phyloP scores from a whole-genome alignment of 257 asterid genomes.

The Plectranthus barbatus region DNA sequence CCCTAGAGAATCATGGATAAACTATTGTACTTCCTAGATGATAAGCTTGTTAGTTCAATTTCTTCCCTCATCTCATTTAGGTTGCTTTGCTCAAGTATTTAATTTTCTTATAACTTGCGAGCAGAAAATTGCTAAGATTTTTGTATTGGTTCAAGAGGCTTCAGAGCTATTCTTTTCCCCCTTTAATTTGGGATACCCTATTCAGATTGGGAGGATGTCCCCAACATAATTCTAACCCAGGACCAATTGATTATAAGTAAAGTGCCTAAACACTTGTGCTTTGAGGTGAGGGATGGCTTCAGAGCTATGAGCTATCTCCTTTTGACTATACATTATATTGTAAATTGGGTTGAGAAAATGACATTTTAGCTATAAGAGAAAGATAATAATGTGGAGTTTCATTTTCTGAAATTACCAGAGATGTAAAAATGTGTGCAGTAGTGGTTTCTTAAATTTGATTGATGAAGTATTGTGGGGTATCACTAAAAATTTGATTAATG shows the following conservation, averaged over 20 bases:
- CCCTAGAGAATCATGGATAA: neutral
- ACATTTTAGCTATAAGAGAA: neutral
- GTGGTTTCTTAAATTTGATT: constrained; percentile 6
- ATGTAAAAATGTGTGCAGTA: neutral
- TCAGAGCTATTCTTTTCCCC: constrained; percentile 10
- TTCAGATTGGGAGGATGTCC: too few species aligned
- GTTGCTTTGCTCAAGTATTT: neutral
- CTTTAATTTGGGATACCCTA: too few species aligned
- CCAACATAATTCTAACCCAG: too few species aligned
- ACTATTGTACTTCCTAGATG: neutral
- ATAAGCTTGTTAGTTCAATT: neutral
- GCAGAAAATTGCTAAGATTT: constrained; percentile 2
- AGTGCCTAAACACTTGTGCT: too few species aligned
- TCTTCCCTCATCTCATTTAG: neutral
- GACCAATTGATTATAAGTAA: too few species aligned
- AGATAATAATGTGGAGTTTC: neutral
- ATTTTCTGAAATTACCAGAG: neutral
- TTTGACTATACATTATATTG: neutral
- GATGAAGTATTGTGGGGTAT: too few species aligned
- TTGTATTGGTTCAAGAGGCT: constrained; percentile 9
- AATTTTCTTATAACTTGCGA: neutral
- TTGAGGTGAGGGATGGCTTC: too few species aligned
- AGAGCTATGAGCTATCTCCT: too few species aligned
- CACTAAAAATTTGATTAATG: too few species aligned
- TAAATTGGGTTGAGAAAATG: neutral